Conservation (phyloP, 2,329 filamentous ascomycete genomes). For the Alternaria burnsii region DNA sequence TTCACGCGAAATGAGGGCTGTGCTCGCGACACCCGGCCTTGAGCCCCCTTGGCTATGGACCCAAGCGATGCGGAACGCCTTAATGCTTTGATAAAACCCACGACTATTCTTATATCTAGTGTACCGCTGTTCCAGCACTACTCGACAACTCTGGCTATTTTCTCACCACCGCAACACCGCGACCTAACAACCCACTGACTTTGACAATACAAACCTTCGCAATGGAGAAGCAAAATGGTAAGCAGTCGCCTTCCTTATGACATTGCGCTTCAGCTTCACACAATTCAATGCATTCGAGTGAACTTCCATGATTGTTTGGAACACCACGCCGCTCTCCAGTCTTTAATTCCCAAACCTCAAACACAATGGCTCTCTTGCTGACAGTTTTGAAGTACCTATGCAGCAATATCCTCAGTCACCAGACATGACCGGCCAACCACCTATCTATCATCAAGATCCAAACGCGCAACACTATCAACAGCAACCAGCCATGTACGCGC, state of each 20-base stretch:
- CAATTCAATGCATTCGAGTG: neutral
- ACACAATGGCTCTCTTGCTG: slow-evolving; percentile 12
- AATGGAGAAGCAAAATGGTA: slow-evolving; percentile 51
- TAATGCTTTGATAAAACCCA: slow-evolving; percentile 18
- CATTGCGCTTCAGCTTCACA: neutral
- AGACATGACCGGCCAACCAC: slow-evolving; percentile 36
- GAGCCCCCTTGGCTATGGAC: slow-evolving; percentile 18
- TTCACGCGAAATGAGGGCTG: slow-evolving; percentile 28
- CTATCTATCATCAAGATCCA: slow-evolving; percentile 46
- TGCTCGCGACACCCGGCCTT: slow-evolving; percentile 22
- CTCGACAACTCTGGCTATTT: neutral
- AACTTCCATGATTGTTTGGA: neutral
- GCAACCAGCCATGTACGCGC: slow-evolving; percentile 27
- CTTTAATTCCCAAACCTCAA: neutral
- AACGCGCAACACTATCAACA: slow-evolving; percentile 23
- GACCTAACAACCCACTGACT: neutral
- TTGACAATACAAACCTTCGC: slow-evolving; percentile 8
- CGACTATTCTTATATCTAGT: neutral
- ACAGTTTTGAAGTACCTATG: slow-evolving; percentile 45
- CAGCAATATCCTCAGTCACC: slow-evolving; percentile 49
- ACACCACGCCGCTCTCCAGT: neutral
- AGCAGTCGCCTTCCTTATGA: slow-evolving; percentile 17
- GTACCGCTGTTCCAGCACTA: neutral
- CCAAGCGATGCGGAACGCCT: slow-evolving; percentile 27
- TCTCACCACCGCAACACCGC: neutral